A percentile compares a stretch with the other conserved stretches of the same genome.
These are phyloP conservation scores for Penicillium malachiteum DNA, from an alignment of 495 filamentous ascomycete species.

Conservation along the genomic window DNA sequence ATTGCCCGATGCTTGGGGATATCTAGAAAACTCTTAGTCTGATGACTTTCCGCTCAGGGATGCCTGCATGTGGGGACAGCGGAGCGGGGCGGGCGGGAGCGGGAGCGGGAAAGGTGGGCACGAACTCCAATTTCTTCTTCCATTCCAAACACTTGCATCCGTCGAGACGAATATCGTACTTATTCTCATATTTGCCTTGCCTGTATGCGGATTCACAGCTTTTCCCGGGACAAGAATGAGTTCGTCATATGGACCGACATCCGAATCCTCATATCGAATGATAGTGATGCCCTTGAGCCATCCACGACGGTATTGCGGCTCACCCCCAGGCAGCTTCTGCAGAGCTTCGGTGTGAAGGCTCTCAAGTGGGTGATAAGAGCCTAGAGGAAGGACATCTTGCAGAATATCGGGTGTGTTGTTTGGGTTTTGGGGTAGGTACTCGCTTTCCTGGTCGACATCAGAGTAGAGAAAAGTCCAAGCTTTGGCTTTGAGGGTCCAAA, in stretches of 20 bases:
- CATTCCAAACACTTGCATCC: not conserved
- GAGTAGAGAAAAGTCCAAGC: conserved; percentile 1
- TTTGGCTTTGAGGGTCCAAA: not conserved
- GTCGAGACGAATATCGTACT: not conserved
- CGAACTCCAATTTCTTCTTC: not conserved
- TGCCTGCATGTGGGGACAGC: not conserved
- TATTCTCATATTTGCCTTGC: not conserved
- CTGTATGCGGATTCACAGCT: not conserved
- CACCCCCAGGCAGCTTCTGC: not conserved
- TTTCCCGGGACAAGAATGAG: not conserved
- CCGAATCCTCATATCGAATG: not conserved
- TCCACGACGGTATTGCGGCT: not conserved
- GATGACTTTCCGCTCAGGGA: not conserved
- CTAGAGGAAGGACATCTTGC: not conserved
- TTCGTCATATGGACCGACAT: not conserved
- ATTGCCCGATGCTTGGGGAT: not conserved
- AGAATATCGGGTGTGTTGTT: not conserved
- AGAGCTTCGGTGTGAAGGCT: not conserved
- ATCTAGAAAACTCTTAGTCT: not conserved
- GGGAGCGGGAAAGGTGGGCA: not conserved
- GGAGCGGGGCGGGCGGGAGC: no score
- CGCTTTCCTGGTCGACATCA: not conserved
- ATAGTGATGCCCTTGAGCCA: not conserved
- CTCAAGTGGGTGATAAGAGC: not conserved
- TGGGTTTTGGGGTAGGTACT: not conserved